Percentiles rank a stretch among this genome's conserved stretches.
phyloP scores from a whole-genome alignment of 1,284 basidiomycete species.

The Xerocomus amazonicus region DNA sequence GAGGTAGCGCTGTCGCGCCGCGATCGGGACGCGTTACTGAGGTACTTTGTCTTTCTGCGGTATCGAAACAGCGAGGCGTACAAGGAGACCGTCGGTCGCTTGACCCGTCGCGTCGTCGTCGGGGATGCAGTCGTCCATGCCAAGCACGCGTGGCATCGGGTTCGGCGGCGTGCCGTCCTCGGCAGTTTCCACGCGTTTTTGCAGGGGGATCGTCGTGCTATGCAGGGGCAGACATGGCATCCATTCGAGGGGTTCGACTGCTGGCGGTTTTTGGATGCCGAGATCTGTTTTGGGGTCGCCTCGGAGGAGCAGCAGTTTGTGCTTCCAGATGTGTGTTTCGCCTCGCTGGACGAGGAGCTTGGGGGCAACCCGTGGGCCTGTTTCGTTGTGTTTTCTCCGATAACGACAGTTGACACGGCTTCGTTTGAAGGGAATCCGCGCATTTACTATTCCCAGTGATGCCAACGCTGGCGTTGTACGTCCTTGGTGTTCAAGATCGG shows the following conservation, averaged over 20 bases:
- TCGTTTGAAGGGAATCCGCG: conserved; percentile 36
- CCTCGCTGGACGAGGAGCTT: conserved; percentile 34
- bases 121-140: conserved; percentile 21
- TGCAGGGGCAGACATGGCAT: not conserved
- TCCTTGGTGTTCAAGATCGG: conserved; percentile 34
- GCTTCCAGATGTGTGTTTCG: conserved; percentile 36
- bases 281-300: conserved; percentile 35
- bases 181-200: conserved; percentile 30
- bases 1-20: conserved; percentile 33
- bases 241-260: conserved; percentile 27
- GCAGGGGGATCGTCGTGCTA: conserved; percentile 4
- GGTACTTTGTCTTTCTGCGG: conserved; percentile 51
- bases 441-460: conserved; percentile 53
- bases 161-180: conserved; percentile 30
- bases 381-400: not conserved
- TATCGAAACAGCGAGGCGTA: conserved; percentile 52
- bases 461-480: conserved; percentile 49
- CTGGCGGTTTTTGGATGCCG: conserved; percentile 31
- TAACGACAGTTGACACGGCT: not conserved
- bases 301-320: conserved; percentile 36
- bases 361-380: conserved; percentile 24
- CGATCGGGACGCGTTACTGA: conserved; percentile 38
- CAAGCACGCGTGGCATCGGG: conserved; percentile 27
- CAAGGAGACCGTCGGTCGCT: conserved; percentile 29
- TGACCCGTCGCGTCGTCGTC: conserved; percentile 18